Base-by-base conservation (phyloP, 805 yeast species). In the Yarrowia osloensis region DNA sequence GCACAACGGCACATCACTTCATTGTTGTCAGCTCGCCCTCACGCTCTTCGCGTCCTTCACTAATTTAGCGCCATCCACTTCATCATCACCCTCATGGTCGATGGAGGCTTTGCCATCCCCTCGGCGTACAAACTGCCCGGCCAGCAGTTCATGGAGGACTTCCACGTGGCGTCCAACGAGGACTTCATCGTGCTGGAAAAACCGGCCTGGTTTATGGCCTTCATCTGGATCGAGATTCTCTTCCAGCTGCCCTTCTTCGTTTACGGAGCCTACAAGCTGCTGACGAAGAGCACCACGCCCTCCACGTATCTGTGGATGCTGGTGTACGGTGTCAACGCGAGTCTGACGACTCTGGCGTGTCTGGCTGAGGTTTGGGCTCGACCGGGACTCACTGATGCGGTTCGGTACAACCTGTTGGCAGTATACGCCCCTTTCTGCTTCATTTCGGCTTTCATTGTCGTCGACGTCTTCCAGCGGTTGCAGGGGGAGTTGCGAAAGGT, bases 161-260 rank as follows among this genome's bases (percentile, higher is more conserved):
- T 85, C 77, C 97, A 95, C 73, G 77, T 90, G 22, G 42, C 74
- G 3, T 70, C 76, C 19, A 91, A 92, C 78, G 85, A 88, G 65
- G 99, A 94, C 76, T 86, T 90, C 69, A 77, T 94, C 26, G 77
- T 90, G 19, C 74, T 74, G 8, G 77, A 80, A 9, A 80, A 83
- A 17, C 94, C 96, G 1, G 71, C 79, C 2, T 94, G 98, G 98
- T 81, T 94, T 61, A 78, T 82, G 67, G 75, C 83, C 40, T 91
- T 89, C 76, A 96, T 92, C 0, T 76, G 82, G 71, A 74, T 91
- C 67, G 99, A 94, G 76, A 69, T 93, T 46, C 61, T 86, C 3
- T 81, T 89, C 70, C 99, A 94, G 77, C 74, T 90, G 63, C 99
- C 99, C 0, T 80, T 90, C 31, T 95, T 95, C 76, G 90, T 94